phyloP scores from a whole-genome alignment of 1,284 basidiomycete genomes.

The Wallemia hederae region DNA sequence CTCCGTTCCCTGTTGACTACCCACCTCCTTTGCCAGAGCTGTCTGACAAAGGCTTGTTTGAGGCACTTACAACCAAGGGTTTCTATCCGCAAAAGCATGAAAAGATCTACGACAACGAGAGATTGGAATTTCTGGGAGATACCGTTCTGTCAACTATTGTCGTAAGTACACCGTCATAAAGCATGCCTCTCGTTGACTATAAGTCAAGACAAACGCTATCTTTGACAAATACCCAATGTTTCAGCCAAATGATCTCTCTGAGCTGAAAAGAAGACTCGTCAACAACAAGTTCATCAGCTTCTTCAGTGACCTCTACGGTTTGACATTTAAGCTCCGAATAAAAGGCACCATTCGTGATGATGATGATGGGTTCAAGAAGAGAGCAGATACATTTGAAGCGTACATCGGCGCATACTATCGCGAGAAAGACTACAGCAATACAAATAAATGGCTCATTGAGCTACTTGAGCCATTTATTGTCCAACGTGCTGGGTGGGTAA shows the following conservation, averaged over 20 bases:
- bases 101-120: neutral
- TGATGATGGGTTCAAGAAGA: no score
- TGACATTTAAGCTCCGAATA: neutral
- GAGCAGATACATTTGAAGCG: neutral
- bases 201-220: neutral
- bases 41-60: neutral
- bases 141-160: neutral
- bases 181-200: neutral
- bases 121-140: neutral
- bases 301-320: neutral
- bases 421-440: neutral
- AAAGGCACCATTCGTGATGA: no score
- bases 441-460: neutral
- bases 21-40: neutral
- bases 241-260: neutral
- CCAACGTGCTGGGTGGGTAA: neutral
- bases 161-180: neutral
- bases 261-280: neutral
- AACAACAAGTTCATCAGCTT: neutral
- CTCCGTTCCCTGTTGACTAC: neutral
- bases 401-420: neutral
- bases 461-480: neutral
- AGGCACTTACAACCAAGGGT: neutral
- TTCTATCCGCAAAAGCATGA: neutral
- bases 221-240: neutral